Percentiles rank a stretch among this genome's conserved stretches.
These are phyloP conservation scores for Hemerocallis citrina DNA, from an alignment of 106 monocot species.

Conservation along the genomic window DNA sequence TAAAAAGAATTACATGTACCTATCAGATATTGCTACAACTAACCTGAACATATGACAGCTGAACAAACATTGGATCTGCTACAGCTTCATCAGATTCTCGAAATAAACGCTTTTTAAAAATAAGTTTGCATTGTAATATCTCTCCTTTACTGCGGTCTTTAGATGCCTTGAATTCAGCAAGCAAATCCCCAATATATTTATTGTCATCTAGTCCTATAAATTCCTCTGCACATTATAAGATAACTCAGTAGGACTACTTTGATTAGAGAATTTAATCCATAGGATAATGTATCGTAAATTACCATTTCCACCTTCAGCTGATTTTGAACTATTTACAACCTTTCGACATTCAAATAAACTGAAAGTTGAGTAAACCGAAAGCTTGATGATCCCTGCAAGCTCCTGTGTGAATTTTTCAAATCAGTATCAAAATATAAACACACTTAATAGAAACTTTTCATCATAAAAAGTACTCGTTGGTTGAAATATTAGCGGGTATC, in stretches of 20 bases:
- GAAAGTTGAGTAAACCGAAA: slow-evolving; percentile 87
- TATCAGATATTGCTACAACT: background rate
- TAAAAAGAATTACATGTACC: background rate
- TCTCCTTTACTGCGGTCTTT: slow-evolving; percentile 98
- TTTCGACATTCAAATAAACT: slow-evolving; percentile 98
- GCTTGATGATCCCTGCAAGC: slow-evolving; percentile 92
- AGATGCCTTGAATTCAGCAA: slow-evolving; percentile 87
- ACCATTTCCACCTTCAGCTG: slow-evolving; percentile 78
- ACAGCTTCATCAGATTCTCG: slow-evolving; percentile 97
- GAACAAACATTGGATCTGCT: slow-evolving; percentile 92
- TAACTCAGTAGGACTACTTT: background rate
- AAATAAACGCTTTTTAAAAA: slow-evolving; percentile 91
- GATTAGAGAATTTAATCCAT: background rate
- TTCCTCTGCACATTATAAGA: slow-evolving; percentile 59
- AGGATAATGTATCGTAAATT: slow-evolving; percentile 10
- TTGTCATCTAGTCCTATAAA: slow-evolving; percentile 94
- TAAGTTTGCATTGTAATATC: slow-evolving; percentile 87
- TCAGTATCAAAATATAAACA: background rate
- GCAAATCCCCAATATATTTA: slow-evolving; percentile 93
- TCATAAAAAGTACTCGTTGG: too few species aligned
- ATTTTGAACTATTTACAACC: slow-evolving; percentile 80
- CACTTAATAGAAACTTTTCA: too few species aligned
- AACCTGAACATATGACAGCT: slow-evolving; percentile 97
- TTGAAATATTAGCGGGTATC: too few species aligned
- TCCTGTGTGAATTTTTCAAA: slow-evolving; percentile 46